Conservation (phyloP, 352 stramenopile species). For the Globisporangium carolinianum region DNA sequence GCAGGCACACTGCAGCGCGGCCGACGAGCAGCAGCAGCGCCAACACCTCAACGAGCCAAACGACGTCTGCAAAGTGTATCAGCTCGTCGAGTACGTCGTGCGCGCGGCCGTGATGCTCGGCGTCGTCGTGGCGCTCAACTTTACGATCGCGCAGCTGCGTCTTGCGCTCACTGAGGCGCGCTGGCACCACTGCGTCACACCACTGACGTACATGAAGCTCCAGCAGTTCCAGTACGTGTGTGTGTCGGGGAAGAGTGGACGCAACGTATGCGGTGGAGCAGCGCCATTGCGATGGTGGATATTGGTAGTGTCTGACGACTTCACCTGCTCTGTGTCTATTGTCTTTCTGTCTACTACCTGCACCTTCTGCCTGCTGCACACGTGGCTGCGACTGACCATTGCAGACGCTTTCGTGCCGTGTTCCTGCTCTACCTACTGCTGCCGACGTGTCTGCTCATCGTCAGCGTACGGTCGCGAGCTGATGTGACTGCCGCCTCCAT, state of each 20-base stretch:
- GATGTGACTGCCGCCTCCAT: no score
- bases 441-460: slow-evolving; percentile 46
- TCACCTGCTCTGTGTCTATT: no score
- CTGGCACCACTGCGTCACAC: slow-evolving; percentile 53
- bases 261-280: no score
- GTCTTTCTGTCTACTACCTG: not conserved
- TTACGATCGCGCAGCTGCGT: slow-evolving; percentile 49
- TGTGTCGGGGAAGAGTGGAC: not conserved
- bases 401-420: slow-evolving; percentile 45
- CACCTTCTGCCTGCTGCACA: no score
- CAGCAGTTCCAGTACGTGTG: slow-evolving; percentile 50
- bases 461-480: slow-evolving; percentile 25
- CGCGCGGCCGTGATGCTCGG: slow-evolving; percentile 61
- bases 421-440: slow-evolving; percentile 52
- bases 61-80: slow-evolving; percentile 46
- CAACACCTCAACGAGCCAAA: slow-evolving; percentile 13
- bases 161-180: slow-evolving; percentile 34
- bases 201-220: slow-evolving; percentile 64
- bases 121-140: slow-evolving; percentile 64
- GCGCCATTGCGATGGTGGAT: no score
- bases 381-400: not conserved
- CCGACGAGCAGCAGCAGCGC: slow-evolving; percentile 14
- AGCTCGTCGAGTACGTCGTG: slow-evolving; percentile 59
- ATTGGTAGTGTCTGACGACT: no score
- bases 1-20: slow-evolving; percentile 31